phyloP scores from a whole-genome alignment of 768 basidiomycete species.

The Suillus subaureus region DNA sequence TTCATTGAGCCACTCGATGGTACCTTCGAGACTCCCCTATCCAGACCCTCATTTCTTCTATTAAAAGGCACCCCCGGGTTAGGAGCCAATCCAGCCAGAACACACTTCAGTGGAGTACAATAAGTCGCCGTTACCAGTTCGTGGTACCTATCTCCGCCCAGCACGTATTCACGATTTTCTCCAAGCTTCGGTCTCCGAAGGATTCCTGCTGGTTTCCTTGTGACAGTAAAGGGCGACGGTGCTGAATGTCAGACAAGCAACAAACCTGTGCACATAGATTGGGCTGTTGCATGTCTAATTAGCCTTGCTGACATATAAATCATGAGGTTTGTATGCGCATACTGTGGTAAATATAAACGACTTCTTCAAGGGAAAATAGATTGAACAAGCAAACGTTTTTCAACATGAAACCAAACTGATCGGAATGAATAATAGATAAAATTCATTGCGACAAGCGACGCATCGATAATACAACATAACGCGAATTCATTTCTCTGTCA shows the following conservation, averaged over 20 bases:
- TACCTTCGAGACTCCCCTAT: no score
- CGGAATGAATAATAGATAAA: background rate
- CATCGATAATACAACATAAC: constrained; percentile 1
- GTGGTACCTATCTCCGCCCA: background rate
- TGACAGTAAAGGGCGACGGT: background rate
- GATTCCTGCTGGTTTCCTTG: background rate
- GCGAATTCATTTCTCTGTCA: constrained; percentile 2
- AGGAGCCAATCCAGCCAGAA: background rate
- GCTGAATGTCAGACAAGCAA: background rate
- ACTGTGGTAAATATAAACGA: no score
- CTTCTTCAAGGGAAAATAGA: no score
- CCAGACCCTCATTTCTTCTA: no score
- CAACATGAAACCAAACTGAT: background rate
- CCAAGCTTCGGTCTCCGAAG: no score
- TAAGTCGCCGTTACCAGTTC: background rate
- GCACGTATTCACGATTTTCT: background rate
- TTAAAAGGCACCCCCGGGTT: no score
- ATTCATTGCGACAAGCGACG: background rate
- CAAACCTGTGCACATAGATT: background rate
- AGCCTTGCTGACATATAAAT: no score
- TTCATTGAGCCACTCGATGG: no score
- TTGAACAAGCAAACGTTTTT: no score
- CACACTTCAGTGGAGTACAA: background rate
- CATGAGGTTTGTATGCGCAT: background rate
- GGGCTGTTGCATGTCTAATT: background rate